phyloP scores from a whole-genome alignment of 78 protist species.

The Dictyostelium purpureum region DNA sequence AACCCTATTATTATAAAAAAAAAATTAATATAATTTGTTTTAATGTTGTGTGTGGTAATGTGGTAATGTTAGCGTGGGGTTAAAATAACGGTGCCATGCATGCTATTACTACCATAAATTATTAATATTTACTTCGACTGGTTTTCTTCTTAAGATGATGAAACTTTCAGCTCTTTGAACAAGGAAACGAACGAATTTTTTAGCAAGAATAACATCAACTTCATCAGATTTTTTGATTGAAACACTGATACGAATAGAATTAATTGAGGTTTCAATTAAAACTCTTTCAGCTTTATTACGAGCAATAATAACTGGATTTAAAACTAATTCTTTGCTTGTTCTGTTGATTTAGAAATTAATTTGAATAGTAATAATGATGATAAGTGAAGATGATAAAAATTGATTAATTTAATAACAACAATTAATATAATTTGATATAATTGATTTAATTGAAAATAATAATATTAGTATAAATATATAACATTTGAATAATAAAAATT shows the following conservation, averaged over 20 bases:
- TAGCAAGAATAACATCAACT: constrained; percentile 92
- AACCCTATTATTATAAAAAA: constrained; percentile 85
- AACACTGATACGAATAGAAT: constrained; percentile 97
- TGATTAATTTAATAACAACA: too few species aligned
- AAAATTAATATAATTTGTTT: too few species aligned
- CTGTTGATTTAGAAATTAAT: constrained; percentile 3
- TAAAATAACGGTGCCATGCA: too few species aligned
- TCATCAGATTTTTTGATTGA: constrained; percentile 95
- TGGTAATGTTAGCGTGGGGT: too few species aligned
- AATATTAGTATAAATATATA: neutral
- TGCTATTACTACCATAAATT: neutral
- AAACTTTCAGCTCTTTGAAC: constrained; percentile 98
- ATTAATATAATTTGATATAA: neutral
- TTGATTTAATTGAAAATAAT: neutral
- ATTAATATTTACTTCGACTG: constrained; percentile 80
- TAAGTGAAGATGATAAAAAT: neutral
- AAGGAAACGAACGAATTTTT: constrained; percentile 95
- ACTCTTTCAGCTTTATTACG: constrained; percentile 92
- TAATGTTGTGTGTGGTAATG: too few species aligned
- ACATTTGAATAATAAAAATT: neutral
- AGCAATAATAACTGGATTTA: constrained; percentile 93
- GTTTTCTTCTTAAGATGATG: constrained; percentile 94
- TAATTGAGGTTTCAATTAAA: constrained; percentile 96
- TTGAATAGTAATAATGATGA: neutral
- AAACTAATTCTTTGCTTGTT: constrained; percentile 88